These are phyloP conservation scores for Triticum urartu DNA, from an alignment of 176 grass and related monocot species.

Conservation along the genomic window DNA sequence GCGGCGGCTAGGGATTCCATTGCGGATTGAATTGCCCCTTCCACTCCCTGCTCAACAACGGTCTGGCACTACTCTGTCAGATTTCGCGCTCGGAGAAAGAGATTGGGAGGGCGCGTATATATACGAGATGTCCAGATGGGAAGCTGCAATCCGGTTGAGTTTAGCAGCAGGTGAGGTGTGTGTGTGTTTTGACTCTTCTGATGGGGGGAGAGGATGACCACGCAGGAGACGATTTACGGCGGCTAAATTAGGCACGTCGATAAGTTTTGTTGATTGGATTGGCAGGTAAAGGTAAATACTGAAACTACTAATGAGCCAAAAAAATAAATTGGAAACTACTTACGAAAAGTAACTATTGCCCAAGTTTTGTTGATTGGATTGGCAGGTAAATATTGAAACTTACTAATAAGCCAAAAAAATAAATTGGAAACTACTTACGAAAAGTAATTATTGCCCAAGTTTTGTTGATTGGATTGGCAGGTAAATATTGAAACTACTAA, in stretches of 20 bases:
- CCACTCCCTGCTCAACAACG: not conserved
- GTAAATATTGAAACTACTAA: not conserved
- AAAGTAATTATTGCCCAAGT: too few species aligned
- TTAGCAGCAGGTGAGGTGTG: not conserved
- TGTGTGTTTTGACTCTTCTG: conserved; percentile 6
- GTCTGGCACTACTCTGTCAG: not conserved
- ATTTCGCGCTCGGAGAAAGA: conserved; percentile 19
- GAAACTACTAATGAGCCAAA: too few species aligned
- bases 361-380: not conserved
- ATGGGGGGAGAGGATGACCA: not conserved
- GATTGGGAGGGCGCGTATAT: not conserved
- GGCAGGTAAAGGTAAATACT: too few species aligned
- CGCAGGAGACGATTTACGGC: not conserved
- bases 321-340: too few species aligned
- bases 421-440: too few species aligned
- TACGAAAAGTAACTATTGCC: too few species aligned
- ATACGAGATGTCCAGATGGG: not conserved
- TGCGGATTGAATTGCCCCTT: not conserved
- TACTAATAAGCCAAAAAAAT: too few species aligned
- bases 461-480: not conserved
- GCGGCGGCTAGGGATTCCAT: conserved; percentile 54
- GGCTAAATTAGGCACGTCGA: not conserved
- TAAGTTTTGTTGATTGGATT: not conserved
- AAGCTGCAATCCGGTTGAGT: not conserved
- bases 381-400: not conserved